Base-by-base conservation (phyloP, 208 protist genomes). In the Leptomonas pyrrhocoris region DNA sequence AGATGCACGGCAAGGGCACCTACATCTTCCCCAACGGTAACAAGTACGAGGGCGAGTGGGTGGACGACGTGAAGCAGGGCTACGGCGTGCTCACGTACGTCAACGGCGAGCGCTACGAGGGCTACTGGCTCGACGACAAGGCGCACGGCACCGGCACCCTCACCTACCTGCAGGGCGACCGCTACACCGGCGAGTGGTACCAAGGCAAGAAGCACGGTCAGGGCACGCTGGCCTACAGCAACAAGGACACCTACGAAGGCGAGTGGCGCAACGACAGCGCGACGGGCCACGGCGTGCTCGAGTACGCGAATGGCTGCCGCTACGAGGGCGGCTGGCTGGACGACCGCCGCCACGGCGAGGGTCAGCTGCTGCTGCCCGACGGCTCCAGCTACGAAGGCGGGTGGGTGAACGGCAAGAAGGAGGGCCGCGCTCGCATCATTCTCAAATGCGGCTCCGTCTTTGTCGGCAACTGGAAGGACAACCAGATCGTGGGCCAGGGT, bases 1-100 rank as follows among this genome's bases (percentile, higher is more conserved):
- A 95, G 71, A 95, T 94, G 84, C 92, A 98, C 69, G 94, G 94
- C 45, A 95, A 91, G 78, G 91, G 91, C 45, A 95, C 86, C 16
- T 94, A 94, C 68, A 97, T 97, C 56, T 98, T 97, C 83, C 85
- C 93, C 46, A 94, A 98, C 77, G 96, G 96, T 65, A 96, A 98
- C 86, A 96, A 92, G 73, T 98, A 98, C 83, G 94, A 97, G 56
- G 96, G 96, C 42, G 94, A 98, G 70, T 98, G 96, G 96, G 76
- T 89, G 13, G 91, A 93, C 27, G 95, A 94, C 56, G 90, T 96
- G 54, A 98, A 98, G 79, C 88, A 98, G 73, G 92, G 92, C 58
- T 93, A 95, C 70, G 90, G 89, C 68, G 88, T 94, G 54, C 84
- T 97, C 61, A 87, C 82, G 25, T 97, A 97, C 80, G 80, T 89